phyloP scores from a whole-genome alignment of 2,329 filamentous ascomycete species.

The Ophiostoma quercus region DNA sequence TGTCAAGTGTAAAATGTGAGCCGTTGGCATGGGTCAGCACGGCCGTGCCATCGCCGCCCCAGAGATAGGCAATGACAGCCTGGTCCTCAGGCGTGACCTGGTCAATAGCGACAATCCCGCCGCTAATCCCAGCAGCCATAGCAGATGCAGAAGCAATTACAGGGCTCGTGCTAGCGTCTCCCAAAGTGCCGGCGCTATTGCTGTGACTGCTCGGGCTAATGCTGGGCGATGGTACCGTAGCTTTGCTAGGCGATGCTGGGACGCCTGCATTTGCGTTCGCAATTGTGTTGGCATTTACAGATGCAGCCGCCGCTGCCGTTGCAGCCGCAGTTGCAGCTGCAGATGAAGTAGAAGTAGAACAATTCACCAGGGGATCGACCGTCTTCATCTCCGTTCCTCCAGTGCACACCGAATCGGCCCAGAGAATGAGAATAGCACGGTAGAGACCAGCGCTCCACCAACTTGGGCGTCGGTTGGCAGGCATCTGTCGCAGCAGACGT shows the following conservation, averaged over 20 bases:
- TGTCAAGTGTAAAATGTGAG: conserved; percentile 35
- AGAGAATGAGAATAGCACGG: conserved; percentile 58
- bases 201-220: conserved; percentile 17
- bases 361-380: not conserved
- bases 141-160: not conserved
- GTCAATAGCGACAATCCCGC: conserved; percentile 36
- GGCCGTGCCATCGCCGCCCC: conserved; percentile 37
- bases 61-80: conserved; percentile 37
- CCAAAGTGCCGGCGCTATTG: conserved; percentile 5
- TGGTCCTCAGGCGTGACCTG: conserved; percentile 39
- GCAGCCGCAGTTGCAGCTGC: not conserved
- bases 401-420: conserved; percentile 52
- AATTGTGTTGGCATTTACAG: not conserved
- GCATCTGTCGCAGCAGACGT: conserved; percentile 56
- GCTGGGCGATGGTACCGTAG: conserved; percentile 20
- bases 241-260: not conserved
- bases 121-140: not conserved
- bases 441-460: conserved; percentile 71
- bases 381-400: not conserved
- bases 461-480: conserved; percentile 53
- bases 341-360: not conserved
- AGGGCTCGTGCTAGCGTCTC: not conserved
- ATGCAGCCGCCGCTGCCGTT: conserved; percentile 18
- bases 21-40: conserved; percentile 37
- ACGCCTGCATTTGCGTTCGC: not conserved